phyloP scores from a whole-genome alignment of 768 basidiomycete species.

The Daedalea quercina region DNA sequence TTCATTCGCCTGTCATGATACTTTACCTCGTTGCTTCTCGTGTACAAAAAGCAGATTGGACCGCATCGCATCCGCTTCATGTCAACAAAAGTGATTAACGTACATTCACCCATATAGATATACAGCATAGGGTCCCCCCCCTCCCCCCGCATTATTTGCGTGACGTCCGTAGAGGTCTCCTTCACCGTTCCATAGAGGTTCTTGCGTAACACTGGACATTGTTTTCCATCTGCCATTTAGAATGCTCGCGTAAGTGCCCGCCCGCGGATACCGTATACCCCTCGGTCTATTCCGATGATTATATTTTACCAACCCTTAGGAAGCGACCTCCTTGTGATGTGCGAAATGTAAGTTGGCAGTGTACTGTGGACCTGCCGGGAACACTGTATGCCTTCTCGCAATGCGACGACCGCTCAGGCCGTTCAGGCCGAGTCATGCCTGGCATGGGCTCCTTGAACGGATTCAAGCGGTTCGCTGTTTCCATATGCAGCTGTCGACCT shows the following conservation, averaged over 20 bases:
- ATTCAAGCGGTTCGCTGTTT: too few relatives aligned
- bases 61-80: background rate
- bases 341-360: too few relatives aligned
- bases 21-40: background rate
- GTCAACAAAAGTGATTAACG: background rate
- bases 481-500: too few relatives aligned
- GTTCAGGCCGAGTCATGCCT: too few relatives aligned
- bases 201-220: background rate
- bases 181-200: background rate
- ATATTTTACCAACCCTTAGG: too few relatives aligned
- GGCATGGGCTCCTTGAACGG: too few relatives aligned
- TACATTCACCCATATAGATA: background rate
- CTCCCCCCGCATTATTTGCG: background rate
- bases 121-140: background rate
- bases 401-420: too few relatives aligned
- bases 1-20: background rate
- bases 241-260: background rate
- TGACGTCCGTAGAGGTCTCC: background rate
- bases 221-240: background rate
- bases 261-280: background rate
- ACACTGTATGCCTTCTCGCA: too few relatives aligned
- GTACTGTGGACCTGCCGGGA: too few relatives aligned
- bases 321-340: too few relatives aligned
- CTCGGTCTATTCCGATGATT: too few relatives aligned
- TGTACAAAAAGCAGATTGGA: background rate